Base-by-base conservation (phyloP, 306 rosid genomes). In the Prunus mira region DNA sequence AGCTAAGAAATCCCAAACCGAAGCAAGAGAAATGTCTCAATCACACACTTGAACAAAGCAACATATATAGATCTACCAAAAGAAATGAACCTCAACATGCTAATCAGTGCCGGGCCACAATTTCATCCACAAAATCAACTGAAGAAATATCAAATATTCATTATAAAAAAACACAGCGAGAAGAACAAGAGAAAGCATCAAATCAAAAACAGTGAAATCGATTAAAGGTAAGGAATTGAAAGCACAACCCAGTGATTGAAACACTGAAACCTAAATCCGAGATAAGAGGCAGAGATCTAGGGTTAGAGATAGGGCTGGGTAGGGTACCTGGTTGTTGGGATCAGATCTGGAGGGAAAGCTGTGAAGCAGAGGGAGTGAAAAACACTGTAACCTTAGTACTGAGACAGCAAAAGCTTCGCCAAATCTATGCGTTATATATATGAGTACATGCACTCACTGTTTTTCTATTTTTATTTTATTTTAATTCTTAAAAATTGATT, bases 291-390 rank as follows among this genome's bases (percentile, higher is more conserved):
- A 46, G 65, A 74, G 84, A 73, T 83, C 86, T 60, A 79, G 65
- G 73, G 49, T 46, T 76, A 51, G 82, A 41, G 67, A 20, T 49
- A 64, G 56, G 30, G 50, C 24, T 27, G 45, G 25, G 24, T 7
- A 22, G 67, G 47, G 3, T 77, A 81, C 88, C 82, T 84, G 74
- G 72, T 62, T 28, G 80, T 27, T 77, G 64, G 65, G 79, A 78
- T 78, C 76, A 84, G 81, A 84, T 78, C 82, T 81, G 75, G 61
- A 76, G 76, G 20, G 65, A 34, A 43, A 51, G 76, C 76, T 60
- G 65, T 13, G 65, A 34, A 81, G 76, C 74, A 56, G 69, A 45
- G 71, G 45, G 58, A 74, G 57, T 20, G 43, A 5, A 52, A 18
- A 52, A 38, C 57, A 67, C 55, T n/a, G 41, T 34, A 60, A 41